Evolutionary conservation across 768 basidiomycete genomes (phyloP), one percentile per base, ranked within the genome.

Genomic region (Leccinum barrowsii): DNA sequence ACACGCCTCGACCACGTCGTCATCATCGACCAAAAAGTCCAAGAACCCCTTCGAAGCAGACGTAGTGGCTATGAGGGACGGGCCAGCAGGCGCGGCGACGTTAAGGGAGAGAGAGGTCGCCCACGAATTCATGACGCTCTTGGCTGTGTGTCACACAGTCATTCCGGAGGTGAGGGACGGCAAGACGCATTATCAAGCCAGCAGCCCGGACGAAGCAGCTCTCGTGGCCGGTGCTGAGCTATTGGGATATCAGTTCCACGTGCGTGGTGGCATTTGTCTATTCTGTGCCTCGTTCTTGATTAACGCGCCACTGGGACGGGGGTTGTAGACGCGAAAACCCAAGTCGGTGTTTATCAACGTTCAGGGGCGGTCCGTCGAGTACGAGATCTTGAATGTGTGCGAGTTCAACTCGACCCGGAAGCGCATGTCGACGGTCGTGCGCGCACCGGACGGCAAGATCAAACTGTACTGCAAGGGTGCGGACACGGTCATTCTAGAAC

Each of bases 401-500:
- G 97, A 98, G 75, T 99, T 99, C 81, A 98, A 98, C 70, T 97
- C 94, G 22, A 92, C 94, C 4, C 84, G 97, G 52, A 98, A 99
- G 69, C 84, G 97, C 58, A 98, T 99, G 97, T 98, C 97, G 26
- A 96, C 95, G 2, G 75, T 99, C 64, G 83, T 99, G 32, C 85
- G 94, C 22, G 81, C 83, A 24, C 89, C 95, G 0, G 86, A 93
- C 63, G 94, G 96, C 50, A 86, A 85, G 72, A 92, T 99, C 76
- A 98, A 94, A 75, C 70, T 99, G 8, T 98, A 92, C 68, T 94
- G 90, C 59, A 99, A 99, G 72, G 97, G 97, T 26, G 97, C 97
- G 1, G 97, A 99, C 70, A 98, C 94, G 2, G 97, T 98, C 66
- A 98, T 99, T 65, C 75, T 96, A 58, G 96, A 98, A 70, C 84